Base-by-base conservation (phyloP, 2,329 filamentous ascomycete genomes). In the Proliferodiscus dingleyae region DNA sequence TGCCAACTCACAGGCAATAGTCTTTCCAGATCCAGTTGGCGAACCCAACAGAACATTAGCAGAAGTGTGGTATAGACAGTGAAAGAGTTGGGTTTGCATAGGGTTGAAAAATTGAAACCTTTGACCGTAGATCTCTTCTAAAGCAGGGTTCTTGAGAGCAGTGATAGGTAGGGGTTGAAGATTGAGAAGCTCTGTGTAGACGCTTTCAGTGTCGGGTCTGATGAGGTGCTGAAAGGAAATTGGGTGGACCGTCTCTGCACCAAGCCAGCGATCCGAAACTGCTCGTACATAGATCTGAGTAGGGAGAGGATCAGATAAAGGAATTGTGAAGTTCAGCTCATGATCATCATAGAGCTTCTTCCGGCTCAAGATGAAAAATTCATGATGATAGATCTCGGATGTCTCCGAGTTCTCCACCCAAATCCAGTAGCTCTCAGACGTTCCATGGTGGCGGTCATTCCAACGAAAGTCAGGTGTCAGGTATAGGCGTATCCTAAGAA, bases 331-430 rank as follows among this genome's bases (percentile, higher is more conserved):
- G 67, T 93, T 95, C 38, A 98, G 78, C 67, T 98, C 93, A 58
- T 98, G 93, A n/a, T 93, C 87, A 63, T 97, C 90, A 55, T 95
- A 81, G 2, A 98, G 74, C 72, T 95, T 96, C 66, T 81, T 87
- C 52, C 89, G 78, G 51, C 82, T 94, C 5, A 98, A 75, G 46
- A 98, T 93, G 68, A 98, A 97, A 67, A 85, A 96, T 64, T 98
- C 93, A 54, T 97, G 88, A 59, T 98, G 93, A 60, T 95, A 97
- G 32, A 98, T 97, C 66, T 97, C 90, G 0, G 89, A 90, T 0
- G 90, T 96, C 59, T 97, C 93, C 0, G 91, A 96, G 63, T 97
- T 95, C 66, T 98, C 93, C 3, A 98, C 91, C 94, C 93, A 98
- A 47, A 98, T 85, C 78, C 94, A 98, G 69, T 94, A 98, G 3